phyloP scores from a whole-genome alignment of 805 yeast species.

The Ogataea nitratoaversa region DNA sequence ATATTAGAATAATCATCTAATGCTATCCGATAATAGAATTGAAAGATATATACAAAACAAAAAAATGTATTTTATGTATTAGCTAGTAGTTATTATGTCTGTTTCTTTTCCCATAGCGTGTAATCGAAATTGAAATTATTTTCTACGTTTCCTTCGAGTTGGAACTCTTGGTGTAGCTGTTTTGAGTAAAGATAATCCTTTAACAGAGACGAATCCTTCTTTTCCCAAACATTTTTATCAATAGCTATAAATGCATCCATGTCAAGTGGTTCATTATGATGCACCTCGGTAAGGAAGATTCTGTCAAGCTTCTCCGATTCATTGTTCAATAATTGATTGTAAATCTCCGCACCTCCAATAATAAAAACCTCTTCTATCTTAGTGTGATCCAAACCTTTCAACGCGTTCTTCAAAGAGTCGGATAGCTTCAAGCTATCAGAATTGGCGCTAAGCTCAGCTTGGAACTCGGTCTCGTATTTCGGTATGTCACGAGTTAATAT shows the following conservation, averaged over 20 bases:
- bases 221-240: conserved; percentile 34
- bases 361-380: conserved; percentile 61
- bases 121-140: conserved; percentile 51
- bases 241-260: conserved; percentile 71
- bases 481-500: conserved; percentile 55
- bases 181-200: conserved; percentile 37
- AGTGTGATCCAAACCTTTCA: conserved; percentile 28
- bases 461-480: conserved; percentile 18
- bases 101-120: conserved; percentile 51
- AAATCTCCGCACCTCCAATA: conserved; percentile 92
- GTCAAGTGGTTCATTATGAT: conserved; percentile 34
- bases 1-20: too few relatives aligned
- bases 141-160: conserved; percentile 30
- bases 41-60: too few relatives aligned
- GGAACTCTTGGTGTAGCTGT: conserved; percentile 21
- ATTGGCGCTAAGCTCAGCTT: conserved; percentile 23
- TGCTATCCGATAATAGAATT: too few relatives aligned
- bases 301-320: conserved; percentile 39
- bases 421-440: conserved; percentile 26
- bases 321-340: conserved; percentile 41
- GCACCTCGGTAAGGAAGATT: conserved; percentile 68
- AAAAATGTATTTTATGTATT: too few relatives aligned
- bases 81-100: too few relatives aligned
- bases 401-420: conserved; percentile 41
- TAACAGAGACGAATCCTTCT: conserved; percentile 33